Conservation (phyloP, 2,329 filamentous ascomycete species). For the Lecanicillium sp. region DNA sequence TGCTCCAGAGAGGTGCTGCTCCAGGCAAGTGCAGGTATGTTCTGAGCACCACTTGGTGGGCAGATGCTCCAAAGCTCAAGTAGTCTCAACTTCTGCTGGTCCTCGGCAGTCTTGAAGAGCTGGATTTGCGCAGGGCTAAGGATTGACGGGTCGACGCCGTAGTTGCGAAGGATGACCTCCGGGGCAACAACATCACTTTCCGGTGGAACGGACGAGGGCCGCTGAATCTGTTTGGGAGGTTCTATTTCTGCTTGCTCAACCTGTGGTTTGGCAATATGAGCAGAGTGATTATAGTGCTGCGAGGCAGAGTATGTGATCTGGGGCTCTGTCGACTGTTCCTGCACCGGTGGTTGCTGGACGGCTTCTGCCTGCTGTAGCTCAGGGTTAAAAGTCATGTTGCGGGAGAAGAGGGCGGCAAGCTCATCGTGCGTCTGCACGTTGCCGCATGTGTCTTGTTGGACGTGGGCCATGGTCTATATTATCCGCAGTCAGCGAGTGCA, state of each 20-base stretch:
- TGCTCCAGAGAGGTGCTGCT: constrained; percentile 45
- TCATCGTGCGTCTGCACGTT: constrained; percentile 68
- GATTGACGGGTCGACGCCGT: constrained; percentile 61
- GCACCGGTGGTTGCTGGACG: constrained; percentile 9
- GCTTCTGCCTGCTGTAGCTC: constrained; percentile 24
- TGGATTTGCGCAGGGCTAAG: constrained; percentile 69
- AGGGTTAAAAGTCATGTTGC: constrained; percentile 59
- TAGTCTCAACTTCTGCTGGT: constrained; percentile 63
- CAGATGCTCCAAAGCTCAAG: constrained; percentile 81
- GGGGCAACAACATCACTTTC: constrained; percentile 40
- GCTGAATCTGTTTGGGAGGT: constrained; percentile 26
- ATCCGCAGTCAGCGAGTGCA: no score
- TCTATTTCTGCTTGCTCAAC: constrained; percentile 17
- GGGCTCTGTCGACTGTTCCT: constrained; percentile 17
- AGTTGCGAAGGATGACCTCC: constrained; percentile 50
- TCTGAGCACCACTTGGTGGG: constrained; percentile 52
- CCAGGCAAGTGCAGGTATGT: constrained; percentile 46
- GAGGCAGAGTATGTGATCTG: constrained; percentile 65
- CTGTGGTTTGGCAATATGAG: constrained; percentile 42
- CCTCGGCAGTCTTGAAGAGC: constrained; percentile 68
- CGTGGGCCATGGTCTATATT: constrained; percentile 27
- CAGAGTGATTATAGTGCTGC: constrained; percentile 77
- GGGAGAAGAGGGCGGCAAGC: constrained; percentile 69
- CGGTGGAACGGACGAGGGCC: constrained; percentile 42
- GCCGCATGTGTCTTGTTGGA: constrained; percentile 23